These are phyloP conservation scores for Trichosanthes cucumerina DNA, from an alignment of 306 rosid species.

Conservation along the genomic window DNA sequence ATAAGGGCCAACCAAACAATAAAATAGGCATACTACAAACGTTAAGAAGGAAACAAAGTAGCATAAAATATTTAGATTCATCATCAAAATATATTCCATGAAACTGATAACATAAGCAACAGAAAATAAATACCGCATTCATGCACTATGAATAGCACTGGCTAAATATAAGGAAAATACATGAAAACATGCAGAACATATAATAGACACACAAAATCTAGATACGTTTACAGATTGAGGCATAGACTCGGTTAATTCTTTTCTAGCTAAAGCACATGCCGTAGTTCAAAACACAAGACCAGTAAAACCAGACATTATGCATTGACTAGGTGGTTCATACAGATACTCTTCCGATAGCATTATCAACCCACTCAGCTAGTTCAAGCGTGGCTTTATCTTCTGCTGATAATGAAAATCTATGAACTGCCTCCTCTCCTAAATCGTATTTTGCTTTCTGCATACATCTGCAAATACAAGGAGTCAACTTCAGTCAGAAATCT, in stretches of 20 bases:
- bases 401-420: slow-evolving; percentile 89
- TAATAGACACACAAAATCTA: neutral
- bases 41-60: neutral
- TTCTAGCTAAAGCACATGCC: neutral
- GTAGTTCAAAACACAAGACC: slow-evolving; percentile 1
- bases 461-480: slow-evolving; percentile 51
- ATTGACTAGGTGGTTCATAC: slow-evolving; percentile 41
- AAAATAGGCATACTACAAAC: neutral
- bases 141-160: neutral
- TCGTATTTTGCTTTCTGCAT: slow-evolving; percentile 97
- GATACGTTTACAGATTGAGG: neutral
- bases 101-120: neutral
- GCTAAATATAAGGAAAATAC: neutral
- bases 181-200: neutral
- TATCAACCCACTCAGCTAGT: slow-evolving; percentile 97
- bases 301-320: slow-evolving; percentile 14
- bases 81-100: neutral
- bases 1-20: neutral
- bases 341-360: slow-evolving; percentile 66
- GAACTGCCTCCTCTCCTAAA: slow-evolving; percentile 93
- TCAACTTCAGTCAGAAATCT: neutral
- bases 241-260: neutral
- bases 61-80: neutral
- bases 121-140: neutral
- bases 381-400: slow-evolving; percentile 98